Base-by-base conservation (phyloP, 2,329 filamentous ascomycete genomes). In the Xylariaceae sp. region DNA sequence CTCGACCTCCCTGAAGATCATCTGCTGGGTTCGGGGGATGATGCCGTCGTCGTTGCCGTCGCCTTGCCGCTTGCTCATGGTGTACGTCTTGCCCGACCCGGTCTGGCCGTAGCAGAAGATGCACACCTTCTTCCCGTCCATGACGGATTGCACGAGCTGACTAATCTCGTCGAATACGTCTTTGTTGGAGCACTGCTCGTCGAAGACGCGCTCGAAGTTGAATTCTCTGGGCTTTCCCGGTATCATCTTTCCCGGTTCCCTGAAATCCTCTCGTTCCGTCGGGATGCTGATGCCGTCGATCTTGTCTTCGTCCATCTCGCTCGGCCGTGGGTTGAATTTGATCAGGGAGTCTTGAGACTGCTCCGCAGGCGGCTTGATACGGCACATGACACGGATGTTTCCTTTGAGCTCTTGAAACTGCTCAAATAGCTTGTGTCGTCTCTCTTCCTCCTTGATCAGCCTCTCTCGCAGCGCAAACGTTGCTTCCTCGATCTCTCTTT, bases 81-180 rank as follows among this genome's bases (percentile, higher is more conserved):
- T 98, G 70, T 89, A 90, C 0, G 95, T 99, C 80, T 99, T 99
- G 57, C 95, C 95, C 18, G 93, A 95, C 2, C 95, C 95, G 0
- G 95, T 99, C 74, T 99, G 95, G 43, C 95, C 95, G 70, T 99
- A 99, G 71, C 93, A 97, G 76, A 99, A 96, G 61, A 99, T 98
- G 74, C 93, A 98, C 49, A 99, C 95, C 65, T 98, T 99, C 78
- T 96, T 99, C 1, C 95, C 95, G 69, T 99, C 95, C 40, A 99
- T 81, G 0, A 96, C 95, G 65, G 91, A 96, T 74, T 99, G 95
- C 1, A 99, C 93, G 32, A 99, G 84, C 71, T 99, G 95, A 54
- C 91, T 96, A 70, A 98, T 98, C 71, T 99, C 95, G 52, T 90
- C 91, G 70, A 99, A 99, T 1, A 99, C 88, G 63, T 96, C 89